Evolutionary conservation across 2,329 filamentous ascomycete genomes (phyloP).

Genomic region (Drechmeria coniospora): DNA sequence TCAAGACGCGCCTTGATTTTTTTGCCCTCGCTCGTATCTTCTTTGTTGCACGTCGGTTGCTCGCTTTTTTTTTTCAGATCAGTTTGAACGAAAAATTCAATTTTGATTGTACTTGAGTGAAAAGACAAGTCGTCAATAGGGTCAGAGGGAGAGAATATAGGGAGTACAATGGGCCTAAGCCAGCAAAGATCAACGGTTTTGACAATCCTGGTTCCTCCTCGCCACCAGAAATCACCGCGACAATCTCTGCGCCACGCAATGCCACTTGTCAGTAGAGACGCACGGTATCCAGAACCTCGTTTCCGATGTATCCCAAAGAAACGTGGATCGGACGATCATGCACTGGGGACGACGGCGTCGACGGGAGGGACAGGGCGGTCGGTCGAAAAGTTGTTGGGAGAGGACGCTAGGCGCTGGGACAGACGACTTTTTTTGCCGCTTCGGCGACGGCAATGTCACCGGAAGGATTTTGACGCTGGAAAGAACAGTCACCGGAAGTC

Average conservation of each 20-base stretch:
- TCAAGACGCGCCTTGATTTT: slow-evolving; percentile 5
- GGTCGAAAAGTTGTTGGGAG: too few species aligned
- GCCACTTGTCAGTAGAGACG: slow-evolving; percentile 12
- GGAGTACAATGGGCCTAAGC: slow-evolving; percentile 24
- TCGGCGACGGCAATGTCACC: too few species aligned
- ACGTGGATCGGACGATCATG: too few species aligned
- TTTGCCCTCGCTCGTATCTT: slow-evolving; percentile 12
- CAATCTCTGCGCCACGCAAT: slow-evolving; percentile 15
- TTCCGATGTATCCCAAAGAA: too few species aligned
- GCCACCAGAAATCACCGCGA: slow-evolving; percentile 19
- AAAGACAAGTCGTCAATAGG: slow-evolving; percentile 18
- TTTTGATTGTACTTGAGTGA: slow-evolving; percentile 33
- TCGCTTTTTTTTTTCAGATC: slow-evolving; percentile 23
- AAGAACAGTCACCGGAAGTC: too few species aligned
- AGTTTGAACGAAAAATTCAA: slow-evolving; percentile 29
- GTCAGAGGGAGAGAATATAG: slow-evolving; percentile 20
- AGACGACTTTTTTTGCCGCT: too few species aligned
- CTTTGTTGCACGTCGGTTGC: slow-evolving; percentile 15
- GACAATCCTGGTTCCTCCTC: slow-evolving; percentile 21
- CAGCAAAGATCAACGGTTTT: slow-evolving; percentile 15
- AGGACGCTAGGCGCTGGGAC: too few species aligned
- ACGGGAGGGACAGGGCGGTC: too few species aligned
- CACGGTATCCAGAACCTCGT: too few species aligned
- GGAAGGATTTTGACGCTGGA: too few species aligned
- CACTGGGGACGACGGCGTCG: too few species aligned